Evolutionary conservation across 208 protist species (phyloP).

Genomic region (Leishmania gerbilli): DNA sequence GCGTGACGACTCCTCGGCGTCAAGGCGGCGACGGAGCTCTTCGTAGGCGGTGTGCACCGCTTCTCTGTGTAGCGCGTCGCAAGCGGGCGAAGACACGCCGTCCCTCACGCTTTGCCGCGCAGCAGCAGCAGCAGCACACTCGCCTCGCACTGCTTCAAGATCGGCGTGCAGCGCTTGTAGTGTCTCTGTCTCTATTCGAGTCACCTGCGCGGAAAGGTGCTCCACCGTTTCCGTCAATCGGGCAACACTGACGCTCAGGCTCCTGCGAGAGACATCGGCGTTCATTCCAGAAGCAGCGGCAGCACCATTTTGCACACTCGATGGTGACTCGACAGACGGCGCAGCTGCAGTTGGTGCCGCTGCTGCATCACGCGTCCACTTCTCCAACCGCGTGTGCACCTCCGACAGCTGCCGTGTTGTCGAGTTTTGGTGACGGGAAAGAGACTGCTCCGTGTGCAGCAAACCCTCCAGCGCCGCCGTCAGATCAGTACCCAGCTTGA

Average conservation of each 20-base stretch:
- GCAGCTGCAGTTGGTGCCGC: not conserved
- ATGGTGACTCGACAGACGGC: not conserved
- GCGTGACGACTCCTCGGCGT: slow-evolving; percentile 4
- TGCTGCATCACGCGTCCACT: slow-evolving; percentile 1
- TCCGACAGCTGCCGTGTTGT: slow-evolving; percentile 12
- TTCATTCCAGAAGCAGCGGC: not conserved
- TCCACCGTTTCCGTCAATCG: slow-evolving; percentile 2
- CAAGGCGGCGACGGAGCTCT: slow-evolving; percentile 1
- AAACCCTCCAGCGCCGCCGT: slow-evolving; percentile 35
- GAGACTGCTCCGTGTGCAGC: slow-evolving; percentile 23
- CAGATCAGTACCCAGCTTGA: slow-evolving; percentile 35
- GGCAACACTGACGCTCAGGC: not conserved
- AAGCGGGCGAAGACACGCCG: not conserved
- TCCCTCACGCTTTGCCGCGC: not conserved
- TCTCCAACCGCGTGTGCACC: slow-evolving; percentile 6
- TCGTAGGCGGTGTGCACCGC: not conserved
- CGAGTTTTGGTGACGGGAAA: slow-evolving; percentile 13
- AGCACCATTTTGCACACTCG: not conserved
- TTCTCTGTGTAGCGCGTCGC: not conserved
- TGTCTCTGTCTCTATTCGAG: not conserved
- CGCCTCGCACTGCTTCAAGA: slow-evolving; percentile 7
- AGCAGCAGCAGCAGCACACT: slow-evolving; percentile 2
- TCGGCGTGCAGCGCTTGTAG: slow-evolving; percentile 7
- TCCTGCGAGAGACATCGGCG: not conserved
- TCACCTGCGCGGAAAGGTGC: not conserved